Evolutionary conservation across 305 asterid species (phyloP).

Genomic region (Withania somnifera): DNA sequence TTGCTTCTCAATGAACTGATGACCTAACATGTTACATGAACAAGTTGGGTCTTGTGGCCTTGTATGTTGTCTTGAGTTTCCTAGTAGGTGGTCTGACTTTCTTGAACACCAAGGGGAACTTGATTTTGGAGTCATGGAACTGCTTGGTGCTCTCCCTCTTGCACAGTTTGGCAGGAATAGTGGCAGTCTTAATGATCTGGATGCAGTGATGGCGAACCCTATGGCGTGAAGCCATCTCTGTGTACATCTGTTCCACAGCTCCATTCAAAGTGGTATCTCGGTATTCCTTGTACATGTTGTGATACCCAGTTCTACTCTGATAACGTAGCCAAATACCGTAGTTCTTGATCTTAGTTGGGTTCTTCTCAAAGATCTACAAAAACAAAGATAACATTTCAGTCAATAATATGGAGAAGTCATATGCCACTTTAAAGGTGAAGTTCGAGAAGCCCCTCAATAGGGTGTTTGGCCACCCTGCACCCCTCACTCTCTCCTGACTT

Average conservation of each 20-base stretch:
- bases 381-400: background rate
- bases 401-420: background rate
- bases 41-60: slow-evolving; percentile 79
- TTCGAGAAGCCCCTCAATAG: background rate
- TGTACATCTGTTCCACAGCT: slow-evolving; percentile 71
- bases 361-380: slow-evolving; percentile 66
- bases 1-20: background rate
- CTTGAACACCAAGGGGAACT: slow-evolving; percentile 57
- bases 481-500: background rate
- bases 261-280: slow-evolving; percentile 80
- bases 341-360: slow-evolving; percentile 70
- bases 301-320: slow-evolving; percentile 77
- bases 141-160: slow-evolving; percentile 74
- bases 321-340: slow-evolving; percentile 75
- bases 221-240: slow-evolving; percentile 88
- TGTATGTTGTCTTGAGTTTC: slow-evolving; percentile 84
- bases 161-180: slow-evolving; percentile 72
- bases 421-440: background rate
- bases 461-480: background rate
- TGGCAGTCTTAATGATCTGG: slow-evolving; percentile 75
- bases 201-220: slow-evolving; percentile 70
- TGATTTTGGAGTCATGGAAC: slow-evolving; percentile 68
- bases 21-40: slow-evolving; percentile 34
- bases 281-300: slow-evolving; percentile 85
- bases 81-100: slow-evolving; percentile 78